phyloP scores from a whole-genome alignment of 163 green algal species.

The Prototheca cutis region DNA sequence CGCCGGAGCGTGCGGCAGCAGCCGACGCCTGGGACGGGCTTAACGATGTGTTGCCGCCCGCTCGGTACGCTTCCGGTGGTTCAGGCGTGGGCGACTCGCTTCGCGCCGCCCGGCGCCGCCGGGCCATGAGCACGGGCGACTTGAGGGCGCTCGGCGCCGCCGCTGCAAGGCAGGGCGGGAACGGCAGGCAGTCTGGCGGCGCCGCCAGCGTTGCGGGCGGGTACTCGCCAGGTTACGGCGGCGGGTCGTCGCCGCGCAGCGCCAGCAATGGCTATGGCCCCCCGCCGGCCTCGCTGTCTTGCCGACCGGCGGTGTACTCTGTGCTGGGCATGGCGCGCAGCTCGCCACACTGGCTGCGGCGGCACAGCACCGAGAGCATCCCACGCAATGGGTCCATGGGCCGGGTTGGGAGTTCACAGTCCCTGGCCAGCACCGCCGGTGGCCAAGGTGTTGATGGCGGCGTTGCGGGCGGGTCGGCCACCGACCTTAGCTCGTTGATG shows the following conservation, averaged over 20 bases:
- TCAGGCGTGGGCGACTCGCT: neutral
- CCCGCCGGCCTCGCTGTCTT: neutral
- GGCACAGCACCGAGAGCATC: constrained; percentile 3
- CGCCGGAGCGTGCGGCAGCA: neutral
- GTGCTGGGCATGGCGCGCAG: neutral
- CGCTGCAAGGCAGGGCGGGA: neutral
- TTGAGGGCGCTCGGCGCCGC: neutral
- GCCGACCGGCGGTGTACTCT: neutral
- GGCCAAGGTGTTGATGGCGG: too few species aligned
- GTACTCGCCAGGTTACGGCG: neutral
- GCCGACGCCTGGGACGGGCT: constrained; percentile 1
- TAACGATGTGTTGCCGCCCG: constrained; percentile 8
- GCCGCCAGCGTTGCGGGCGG: too few species aligned
- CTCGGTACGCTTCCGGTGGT: constrained; percentile 3
- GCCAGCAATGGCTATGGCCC: neutral
- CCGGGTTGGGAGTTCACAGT: too few species aligned
- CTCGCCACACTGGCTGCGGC: too few species aligned
- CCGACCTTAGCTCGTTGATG: too few species aligned
- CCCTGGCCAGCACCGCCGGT: too few species aligned
- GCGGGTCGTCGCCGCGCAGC: neutral
- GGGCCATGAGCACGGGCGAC: constrained; percentile 2
- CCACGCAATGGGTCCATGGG: too few species aligned
- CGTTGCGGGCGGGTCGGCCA: too few species aligned
- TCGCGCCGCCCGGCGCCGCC: neutral
- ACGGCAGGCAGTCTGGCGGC: neutral